Evolutionary conservation across 257 asterid genomes (phyloP), one percentile per base, ranked within the genome.

Genomic region (Plectranthus barbatus): DNA sequence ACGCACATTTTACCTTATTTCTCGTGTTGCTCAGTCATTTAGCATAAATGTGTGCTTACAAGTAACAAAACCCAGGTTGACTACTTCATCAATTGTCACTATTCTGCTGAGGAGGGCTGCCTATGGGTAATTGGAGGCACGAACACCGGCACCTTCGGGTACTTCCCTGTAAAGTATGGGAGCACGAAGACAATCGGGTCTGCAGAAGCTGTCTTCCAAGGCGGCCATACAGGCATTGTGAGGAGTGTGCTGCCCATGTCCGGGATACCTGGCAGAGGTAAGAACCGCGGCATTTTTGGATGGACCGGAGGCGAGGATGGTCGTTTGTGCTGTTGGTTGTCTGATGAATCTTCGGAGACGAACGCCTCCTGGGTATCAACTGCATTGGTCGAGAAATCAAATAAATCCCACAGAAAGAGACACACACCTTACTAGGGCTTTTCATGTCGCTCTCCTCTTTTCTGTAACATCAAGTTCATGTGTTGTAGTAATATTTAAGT

Each of bases 281-380:
- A 59, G 26, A 74, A 71, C 36, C 75, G 44, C 19, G 84, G 84
- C 19, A 76, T 85, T 24, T 89, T 83, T 39, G 94, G 97, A 40
- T 93, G 99, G 97, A 83, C 88, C 0, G 99, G 99, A 0, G 94
- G 96, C 10, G 96, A 93, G 76, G 99, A 93, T 72, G 96, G 97
- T 24, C 95, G 97, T 23, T 59, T 91, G 52, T 89, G 95, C 72
- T 85, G 95, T 68, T 93, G 99, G 97, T 70, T 72, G 44, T 80
- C 94, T 1, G 92, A 80, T 56, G 79, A 71, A 40, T 76, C 81
- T 17, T 24, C 64, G 2, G 71, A 26, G 60, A 40, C 50, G 6
- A 78, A 77, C 23, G 19, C 49, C 21, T 91, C 98, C 0, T 91
- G 95, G 91, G 75, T 84, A 34, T 81, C 94, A 5, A 67, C 70